Conservation (phyloP, 768 basidiomycete species). For the Cubamyces sp. region DNA sequence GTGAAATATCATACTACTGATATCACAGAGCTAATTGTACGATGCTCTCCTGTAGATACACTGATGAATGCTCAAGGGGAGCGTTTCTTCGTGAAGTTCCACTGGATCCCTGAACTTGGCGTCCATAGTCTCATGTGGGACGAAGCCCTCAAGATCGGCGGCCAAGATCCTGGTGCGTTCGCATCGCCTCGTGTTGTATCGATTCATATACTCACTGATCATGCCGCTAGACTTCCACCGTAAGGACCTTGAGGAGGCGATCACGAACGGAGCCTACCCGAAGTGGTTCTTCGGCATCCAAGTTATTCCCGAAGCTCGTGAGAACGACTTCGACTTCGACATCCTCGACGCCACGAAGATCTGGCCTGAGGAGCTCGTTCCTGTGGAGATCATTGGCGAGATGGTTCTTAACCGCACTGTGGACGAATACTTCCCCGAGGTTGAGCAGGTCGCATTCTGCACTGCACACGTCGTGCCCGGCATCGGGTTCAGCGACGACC, state of each 20-base stretch:
- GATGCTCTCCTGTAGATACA: slow-evolving; percentile 38
- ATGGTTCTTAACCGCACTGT: slow-evolving; percentile 65
- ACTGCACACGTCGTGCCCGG: slow-evolving; percentile 64
- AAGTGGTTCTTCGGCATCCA: slow-evolving; percentile 85
- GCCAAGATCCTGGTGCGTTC: slow-evolving; percentile 74
- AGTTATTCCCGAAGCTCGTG: slow-evolving; percentile 65
- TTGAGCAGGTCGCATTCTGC: slow-evolving; percentile 90
- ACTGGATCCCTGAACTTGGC: slow-evolving; percentile 80
- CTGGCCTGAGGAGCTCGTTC: slow-evolving; percentile 82
- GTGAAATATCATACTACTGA: neutral
- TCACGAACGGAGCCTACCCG: slow-evolving; percentile 68
- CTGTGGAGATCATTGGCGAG: slow-evolving; percentile 77
- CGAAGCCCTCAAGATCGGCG: slow-evolving; percentile 80
- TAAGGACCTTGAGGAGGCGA: slow-evolving; percentile 85
- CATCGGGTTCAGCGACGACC: slow-evolving; percentile 76
- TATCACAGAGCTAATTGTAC: neutral
- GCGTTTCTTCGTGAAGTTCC: slow-evolving; percentile 86
- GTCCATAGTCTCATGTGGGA: slow-evolving; percentile 89
- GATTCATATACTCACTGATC: neutral
- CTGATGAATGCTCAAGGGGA: slow-evolving; percentile 69
- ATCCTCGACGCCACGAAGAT: slow-evolving; percentile 87
- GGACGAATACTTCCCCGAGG: slow-evolving; percentile 83
- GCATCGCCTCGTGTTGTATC: slow-evolving; percentile 3
- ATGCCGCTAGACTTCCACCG: slow-evolving; percentile 73
- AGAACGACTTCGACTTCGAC: slow-evolving; percentile 87